phyloP scores from a whole-genome alignment of 192 early-diverging fungal species.

The Kappamyces sp. region DNA sequence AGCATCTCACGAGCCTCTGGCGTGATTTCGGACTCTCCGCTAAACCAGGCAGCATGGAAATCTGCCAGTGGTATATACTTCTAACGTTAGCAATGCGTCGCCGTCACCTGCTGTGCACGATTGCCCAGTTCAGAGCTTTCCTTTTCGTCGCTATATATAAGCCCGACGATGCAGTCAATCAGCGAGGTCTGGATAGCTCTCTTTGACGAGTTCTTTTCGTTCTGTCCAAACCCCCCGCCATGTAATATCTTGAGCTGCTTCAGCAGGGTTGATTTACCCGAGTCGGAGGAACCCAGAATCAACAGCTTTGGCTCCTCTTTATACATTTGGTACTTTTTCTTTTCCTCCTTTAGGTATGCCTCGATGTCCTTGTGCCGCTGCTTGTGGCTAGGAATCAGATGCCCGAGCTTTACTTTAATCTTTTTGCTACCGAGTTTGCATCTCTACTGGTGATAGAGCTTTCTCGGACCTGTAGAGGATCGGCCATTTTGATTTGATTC shows the following conservation, averaged over 20 bases:
- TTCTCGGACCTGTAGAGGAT: too few relatives aligned
- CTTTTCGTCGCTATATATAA: background rate
- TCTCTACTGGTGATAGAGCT: too few relatives aligned
- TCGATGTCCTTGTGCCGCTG: background rate
- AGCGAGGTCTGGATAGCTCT: conserved; percentile 27
- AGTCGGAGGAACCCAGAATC: conserved; percentile 42
- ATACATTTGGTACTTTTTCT: background rate
- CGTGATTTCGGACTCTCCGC: too few relatives aligned
- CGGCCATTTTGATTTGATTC: too few relatives aligned
- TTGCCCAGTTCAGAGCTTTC: background rate
- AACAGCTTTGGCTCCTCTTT: conserved; percentile 31
- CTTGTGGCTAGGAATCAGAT: too few relatives aligned
- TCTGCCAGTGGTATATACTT: too few relatives aligned
- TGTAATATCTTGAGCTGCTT: conserved; percentile 48
- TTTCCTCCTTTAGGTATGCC: conserved; percentile 11
- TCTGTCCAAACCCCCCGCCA: conserved; percentile 32
- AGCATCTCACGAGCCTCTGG: too few relatives aligned
- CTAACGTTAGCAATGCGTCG: too few relatives aligned
- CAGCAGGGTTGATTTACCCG: conserved; percentile 44
- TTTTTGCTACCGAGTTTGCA: too few relatives aligned
- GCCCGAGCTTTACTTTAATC: too few relatives aligned
- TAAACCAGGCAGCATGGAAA: too few relatives aligned
- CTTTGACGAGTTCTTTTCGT: conserved; percentile 20
- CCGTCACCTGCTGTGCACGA: too few relatives aligned
- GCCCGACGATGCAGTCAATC: conserved; percentile 24